phyloP scores from a whole-genome alignment of 352 stramenopile species.

The Phytophthora rubi region DNA sequence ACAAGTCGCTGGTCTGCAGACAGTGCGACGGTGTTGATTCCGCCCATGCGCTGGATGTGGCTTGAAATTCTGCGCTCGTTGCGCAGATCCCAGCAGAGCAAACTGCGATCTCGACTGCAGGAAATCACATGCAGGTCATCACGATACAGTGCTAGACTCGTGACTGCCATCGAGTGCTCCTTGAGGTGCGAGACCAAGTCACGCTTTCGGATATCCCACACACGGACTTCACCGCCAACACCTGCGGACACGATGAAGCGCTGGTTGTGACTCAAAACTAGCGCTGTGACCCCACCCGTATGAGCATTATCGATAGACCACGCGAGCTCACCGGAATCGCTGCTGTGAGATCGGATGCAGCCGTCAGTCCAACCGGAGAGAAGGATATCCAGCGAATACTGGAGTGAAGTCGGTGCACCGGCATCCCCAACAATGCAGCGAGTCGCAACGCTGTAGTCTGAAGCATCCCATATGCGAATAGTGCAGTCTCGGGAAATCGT shows the following conservation, averaged over 20 bases:
- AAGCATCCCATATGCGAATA: constrained; percentile 91
- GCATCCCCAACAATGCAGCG: constrained; percentile 62
- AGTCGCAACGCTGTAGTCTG: constrained; percentile 82
- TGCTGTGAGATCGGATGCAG: constrained; percentile 86
- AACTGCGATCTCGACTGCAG: constrained; percentile 88
- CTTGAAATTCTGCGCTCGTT: constrained; percentile 85
- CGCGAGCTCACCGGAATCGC: constrained; percentile 79
- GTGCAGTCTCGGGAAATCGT: constrained; percentile 89
- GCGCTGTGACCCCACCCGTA: constrained; percentile 87
- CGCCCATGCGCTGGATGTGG: constrained; percentile 94
- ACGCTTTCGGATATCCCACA: constrained; percentile 93
- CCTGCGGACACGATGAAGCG: constrained; percentile 87
- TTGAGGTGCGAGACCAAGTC: constrained; percentile 93
- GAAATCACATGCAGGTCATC: constrained; percentile 92
- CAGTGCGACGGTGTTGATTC: constrained; percentile 93
- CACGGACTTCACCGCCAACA: constrained; percentile 85
- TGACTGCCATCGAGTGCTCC: constrained; percentile 91
- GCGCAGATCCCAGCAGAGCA: constrained; percentile 94
- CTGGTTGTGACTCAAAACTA: constrained; percentile 92
- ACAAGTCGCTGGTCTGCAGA: constrained; percentile 88
- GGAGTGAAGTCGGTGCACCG: constrained; percentile 72
- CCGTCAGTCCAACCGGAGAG: constrained; percentile 92
- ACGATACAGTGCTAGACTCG: constrained; percentile 83
- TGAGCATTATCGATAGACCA: constrained; percentile 94
- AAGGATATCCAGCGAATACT: constrained; percentile 89